Conservation (phyloP, 305 asterid genomes). For the Fraxinus nigra region DNA sequence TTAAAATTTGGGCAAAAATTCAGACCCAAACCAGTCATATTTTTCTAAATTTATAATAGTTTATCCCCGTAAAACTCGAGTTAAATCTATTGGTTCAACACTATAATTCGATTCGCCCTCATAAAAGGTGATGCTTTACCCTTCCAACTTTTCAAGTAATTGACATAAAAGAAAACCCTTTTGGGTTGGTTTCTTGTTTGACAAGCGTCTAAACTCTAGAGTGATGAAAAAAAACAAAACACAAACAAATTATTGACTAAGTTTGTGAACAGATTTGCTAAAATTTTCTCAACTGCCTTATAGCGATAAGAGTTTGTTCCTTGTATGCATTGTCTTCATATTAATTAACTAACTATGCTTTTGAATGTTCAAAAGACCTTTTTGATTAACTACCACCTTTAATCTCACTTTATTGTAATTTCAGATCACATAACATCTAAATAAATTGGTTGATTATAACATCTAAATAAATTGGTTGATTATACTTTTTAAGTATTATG, state of each 20-base stretch:
- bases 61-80: neutral
- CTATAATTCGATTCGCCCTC: neutral
- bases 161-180: neutral
- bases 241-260: conserved; percentile 4
- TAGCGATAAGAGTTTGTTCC: conserved; percentile 31
- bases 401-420: no score
- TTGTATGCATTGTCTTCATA: conserved; percentile 25
- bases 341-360: neutral
- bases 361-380: neutral
- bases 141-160: conserved; percentile 14
- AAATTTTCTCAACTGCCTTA: conserved; percentile 27
- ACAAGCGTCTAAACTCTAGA: neutral
- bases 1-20: conserved; percentile 37
- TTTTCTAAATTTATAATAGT: neutral
- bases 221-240: neutral
- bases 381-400: neutral
- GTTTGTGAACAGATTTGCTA: neutral
- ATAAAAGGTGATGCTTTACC: conserved; percentile 1
- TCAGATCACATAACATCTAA: neutral
- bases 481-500: neutral
- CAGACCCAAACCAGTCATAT: conserved; percentile 20
- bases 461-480: neutral
- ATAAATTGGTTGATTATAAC: neutral
- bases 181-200: neutral
- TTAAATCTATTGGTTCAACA: neutral